Evolutionary conservation across 129 eudicot species (phyloP).

Genomic region (Oenanthe sinensis): DNA sequence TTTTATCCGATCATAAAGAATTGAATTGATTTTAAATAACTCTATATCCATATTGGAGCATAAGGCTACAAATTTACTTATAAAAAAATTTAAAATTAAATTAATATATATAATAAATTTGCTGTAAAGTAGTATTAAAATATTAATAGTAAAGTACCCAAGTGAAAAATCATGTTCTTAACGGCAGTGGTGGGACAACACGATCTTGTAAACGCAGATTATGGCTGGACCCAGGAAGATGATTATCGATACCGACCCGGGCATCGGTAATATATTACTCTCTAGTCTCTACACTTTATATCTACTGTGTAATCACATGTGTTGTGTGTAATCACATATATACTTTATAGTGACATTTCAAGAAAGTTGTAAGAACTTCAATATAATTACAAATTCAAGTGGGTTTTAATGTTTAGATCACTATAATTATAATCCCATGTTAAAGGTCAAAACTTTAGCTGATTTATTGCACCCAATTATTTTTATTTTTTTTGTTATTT

Average conservation of each 20-base stretch:
- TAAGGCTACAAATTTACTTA: too few species aligned
- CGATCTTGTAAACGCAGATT: background rate
- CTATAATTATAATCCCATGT: background rate
- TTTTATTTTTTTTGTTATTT: background rate
- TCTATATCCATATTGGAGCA: too few species aligned
- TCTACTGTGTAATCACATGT: background rate
- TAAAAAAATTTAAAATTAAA: too few species aligned
- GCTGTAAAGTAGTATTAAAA: too few species aligned
- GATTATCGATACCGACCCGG: constrained; percentile 94
- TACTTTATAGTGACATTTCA: background rate
- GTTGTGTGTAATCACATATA: background rate
- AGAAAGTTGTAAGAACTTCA: background rate
- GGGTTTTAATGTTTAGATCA: background rate
- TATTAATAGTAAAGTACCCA: too few species aligned
- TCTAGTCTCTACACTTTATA: background rate
- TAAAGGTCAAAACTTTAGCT: background rate
- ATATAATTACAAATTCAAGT: background rate
- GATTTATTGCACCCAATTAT: background rate
- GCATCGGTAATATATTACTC: constrained; percentile 51
- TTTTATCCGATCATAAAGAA: too few species aligned
- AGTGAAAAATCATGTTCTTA: too few species aligned
- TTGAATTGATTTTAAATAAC: too few species aligned
- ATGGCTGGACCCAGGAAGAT: constrained; percentile 66
- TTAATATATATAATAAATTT: too few species aligned
- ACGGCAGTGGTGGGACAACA: background rate